phyloP scores from a whole-genome alignment of 768 basidiomycete species.

The Crepidotus variabilis region DNA sequence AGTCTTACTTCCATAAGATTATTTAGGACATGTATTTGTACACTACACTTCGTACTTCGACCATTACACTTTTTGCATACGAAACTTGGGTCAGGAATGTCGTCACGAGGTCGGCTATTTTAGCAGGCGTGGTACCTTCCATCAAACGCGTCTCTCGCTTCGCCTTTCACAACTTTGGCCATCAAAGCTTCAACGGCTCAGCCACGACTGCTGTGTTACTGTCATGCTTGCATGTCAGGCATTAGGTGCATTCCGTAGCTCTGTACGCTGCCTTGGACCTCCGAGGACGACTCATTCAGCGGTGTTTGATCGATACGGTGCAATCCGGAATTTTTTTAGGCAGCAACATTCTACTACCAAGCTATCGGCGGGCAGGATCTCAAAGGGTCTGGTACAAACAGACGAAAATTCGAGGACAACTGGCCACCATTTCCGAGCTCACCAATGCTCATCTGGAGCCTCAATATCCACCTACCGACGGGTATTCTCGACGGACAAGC shows the following conservation, averaged over 20 bases:
- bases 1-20: conserved; percentile 4
- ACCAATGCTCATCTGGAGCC: too few relatives aligned
- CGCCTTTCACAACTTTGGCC: background rate
- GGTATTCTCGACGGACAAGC: too few relatives aligned
- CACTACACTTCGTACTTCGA: background rate
- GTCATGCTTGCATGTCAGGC: background rate
- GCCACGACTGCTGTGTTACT: background rate
- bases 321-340: conserved; percentile 3
- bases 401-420: background rate
- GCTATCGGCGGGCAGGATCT: background rate
- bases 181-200: background rate
- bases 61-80: background rate
- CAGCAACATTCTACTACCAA: background rate
- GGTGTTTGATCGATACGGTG: background rate
- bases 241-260: background rate
- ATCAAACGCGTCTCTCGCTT: background rate
- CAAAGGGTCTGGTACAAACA: background rate
- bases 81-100: background rate
- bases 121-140: background rate
- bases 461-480: too few relatives aligned
- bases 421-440: background rate
- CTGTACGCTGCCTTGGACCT: background rate
- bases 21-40: background rate
- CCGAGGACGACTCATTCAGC: background rate
- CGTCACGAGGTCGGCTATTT: background rate